Conservation (phyloP, 2,329 filamentous ascomycete species). For the Phialophora chinensis region DNA sequence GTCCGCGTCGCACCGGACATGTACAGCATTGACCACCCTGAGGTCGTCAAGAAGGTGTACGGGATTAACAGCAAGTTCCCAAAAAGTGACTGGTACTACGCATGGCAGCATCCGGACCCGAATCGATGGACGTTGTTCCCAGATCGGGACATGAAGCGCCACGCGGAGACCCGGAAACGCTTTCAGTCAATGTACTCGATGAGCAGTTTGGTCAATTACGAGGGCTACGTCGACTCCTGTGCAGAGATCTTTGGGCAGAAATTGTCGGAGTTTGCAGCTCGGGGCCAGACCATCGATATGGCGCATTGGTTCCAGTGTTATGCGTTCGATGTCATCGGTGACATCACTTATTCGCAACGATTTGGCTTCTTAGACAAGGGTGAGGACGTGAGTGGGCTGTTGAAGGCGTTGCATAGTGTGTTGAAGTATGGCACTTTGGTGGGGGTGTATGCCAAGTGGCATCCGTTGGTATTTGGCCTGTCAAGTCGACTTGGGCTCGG, state of each 20-base stretch:
- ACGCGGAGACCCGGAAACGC: conserved; percentile 69
- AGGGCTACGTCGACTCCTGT: conserved; percentile 58
- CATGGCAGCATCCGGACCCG: conserved; percentile 68
- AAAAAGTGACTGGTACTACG: conserved; percentile 49
- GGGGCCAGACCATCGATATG: conserved; percentile 45
- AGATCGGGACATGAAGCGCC: conserved; percentile 75
- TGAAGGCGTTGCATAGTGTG: conserved; percentile 45
- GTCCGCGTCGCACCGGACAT: conserved; percentile 36
- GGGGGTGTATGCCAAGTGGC: conserved; percentile 52
- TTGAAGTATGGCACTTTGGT: conserved; percentile 49
- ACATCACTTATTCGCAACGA: conserved; percentile 62
- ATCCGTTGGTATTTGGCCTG: conserved; percentile 45
- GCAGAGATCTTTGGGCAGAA: conserved; percentile 49
- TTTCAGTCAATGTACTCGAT: conserved; percentile 57
- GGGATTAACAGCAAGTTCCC: conserved; percentile 35
- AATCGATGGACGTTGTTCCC: conserved; percentile 66
- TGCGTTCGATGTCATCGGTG: conserved; percentile 73
- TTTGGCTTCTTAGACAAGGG: conserved; percentile 78
- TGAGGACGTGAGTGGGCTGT: conserved; percentile 66
- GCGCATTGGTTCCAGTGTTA: conserved; percentile 74
- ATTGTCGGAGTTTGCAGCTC: conserved; percentile 48
- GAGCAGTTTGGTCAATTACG: conserved; percentile 56
- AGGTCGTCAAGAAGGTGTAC: conserved; percentile 38
- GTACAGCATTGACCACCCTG: conserved; percentile 37
- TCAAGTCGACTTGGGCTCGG: conserved; percentile 43